Base-by-base conservation (phyloP, 768 basidiomycete species). In the Filobasidium floriforme region DNA sequence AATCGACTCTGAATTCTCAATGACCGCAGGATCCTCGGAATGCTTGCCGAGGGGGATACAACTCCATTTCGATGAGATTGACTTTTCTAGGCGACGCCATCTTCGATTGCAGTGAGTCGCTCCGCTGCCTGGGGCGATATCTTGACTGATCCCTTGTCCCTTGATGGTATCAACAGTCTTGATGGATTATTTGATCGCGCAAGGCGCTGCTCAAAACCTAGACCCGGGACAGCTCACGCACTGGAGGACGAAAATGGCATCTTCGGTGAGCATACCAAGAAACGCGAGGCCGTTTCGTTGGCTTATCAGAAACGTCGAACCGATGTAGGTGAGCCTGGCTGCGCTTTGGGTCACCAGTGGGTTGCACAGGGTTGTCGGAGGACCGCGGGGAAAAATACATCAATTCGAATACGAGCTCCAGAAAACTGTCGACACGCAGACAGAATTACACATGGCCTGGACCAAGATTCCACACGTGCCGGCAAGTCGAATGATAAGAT, bases 371-470 rank as follows among this genome's bases (percentile, higher is more conserved):
- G 7, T 19, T 14, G 22, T 49, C 14, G 12, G 46, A 6, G 46
- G 22, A 18, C n/a, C n/a, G n/a, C n/a, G n/a, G n/a, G n/a, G n/a
- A n/a, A n/a, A n/a, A n/a, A n/a, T n/a, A n/a, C n/a, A n/a, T n/a
- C n/a, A n/a, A 5, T 57, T 57, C 15, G 29, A 26, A 15, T 3
- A 24, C 7, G 6, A 57, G 24, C 24, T 57, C 18, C 19, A 57
- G 29, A 57, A 26, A n/a, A 57, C 54, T 24, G 26, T 57, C 54
- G 29, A 57, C n/a, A 57, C 54, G 22, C 54, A 15, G 7, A 57
- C 54, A 24, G 54, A 57, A 57, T 32, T 28, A 15, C 5, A 6
- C 7, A 7, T 57, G 54, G 54, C 54, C 15, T 57, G 54, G 54
- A 57, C 54, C 12, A 22, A 28, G 22, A 24, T 57, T 24, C 5